phyloP scores from a whole-genome alignment of 2,329 filamentous ascomycete species.

The Aquanectria penicillioides region DNA sequence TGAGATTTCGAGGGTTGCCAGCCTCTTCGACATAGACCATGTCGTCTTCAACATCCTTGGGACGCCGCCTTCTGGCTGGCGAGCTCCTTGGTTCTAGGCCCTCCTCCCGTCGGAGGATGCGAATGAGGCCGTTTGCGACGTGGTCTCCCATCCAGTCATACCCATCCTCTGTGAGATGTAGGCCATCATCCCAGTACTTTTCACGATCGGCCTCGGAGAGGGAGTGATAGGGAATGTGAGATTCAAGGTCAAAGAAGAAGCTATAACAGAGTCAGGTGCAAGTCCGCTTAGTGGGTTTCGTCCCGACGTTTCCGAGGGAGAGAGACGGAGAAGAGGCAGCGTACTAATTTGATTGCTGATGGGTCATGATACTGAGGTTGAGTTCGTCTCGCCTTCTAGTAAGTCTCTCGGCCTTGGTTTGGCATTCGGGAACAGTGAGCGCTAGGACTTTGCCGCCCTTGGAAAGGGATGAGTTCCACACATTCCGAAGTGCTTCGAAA shows the following conservation, averaged over 20 bases:
- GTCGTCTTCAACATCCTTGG: slow-evolving; percentile 15
- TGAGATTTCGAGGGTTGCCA: slow-evolving; percentile 57
- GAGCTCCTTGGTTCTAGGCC: slow-evolving; percentile 26
- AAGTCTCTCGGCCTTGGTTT: slow-evolving; percentile 40
- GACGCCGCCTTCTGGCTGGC: background rate
- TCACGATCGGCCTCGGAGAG: slow-evolving; percentile 57
- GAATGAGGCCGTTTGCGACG: slow-evolving; percentile 63
- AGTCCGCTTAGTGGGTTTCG: background rate
- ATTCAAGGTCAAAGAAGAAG: slow-evolving; percentile 65
- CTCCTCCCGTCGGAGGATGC: slow-evolving; percentile 53
- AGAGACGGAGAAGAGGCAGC: slow-evolving; percentile 32
- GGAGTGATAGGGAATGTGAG: slow-evolving; percentile 62
- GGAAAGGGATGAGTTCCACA: slow-evolving; percentile 61
- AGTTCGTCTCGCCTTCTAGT: slow-evolving; percentile 53
- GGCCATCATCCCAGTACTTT: slow-evolving; percentile 68
- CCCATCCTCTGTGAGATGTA: slow-evolving; percentile 67
- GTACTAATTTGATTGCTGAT: slow-evolving; percentile 63
- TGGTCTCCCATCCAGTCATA: slow-evolving; percentile 71
- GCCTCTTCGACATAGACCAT: slow-evolving; percentile 61
- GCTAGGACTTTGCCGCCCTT: slow-evolving; percentile 67
- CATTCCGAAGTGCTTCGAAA: slow-evolving; percentile 57
- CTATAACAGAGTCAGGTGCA: slow-evolving; percentile 49
- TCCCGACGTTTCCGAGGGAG: background rate
- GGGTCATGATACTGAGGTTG: slow-evolving; percentile 63
- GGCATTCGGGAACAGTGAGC: slow-evolving; percentile 69